Evolutionary conservation across 2,329 filamentous ascomycete genomes (phyloP).

Genomic region (Talaromyces sp.): DNA sequence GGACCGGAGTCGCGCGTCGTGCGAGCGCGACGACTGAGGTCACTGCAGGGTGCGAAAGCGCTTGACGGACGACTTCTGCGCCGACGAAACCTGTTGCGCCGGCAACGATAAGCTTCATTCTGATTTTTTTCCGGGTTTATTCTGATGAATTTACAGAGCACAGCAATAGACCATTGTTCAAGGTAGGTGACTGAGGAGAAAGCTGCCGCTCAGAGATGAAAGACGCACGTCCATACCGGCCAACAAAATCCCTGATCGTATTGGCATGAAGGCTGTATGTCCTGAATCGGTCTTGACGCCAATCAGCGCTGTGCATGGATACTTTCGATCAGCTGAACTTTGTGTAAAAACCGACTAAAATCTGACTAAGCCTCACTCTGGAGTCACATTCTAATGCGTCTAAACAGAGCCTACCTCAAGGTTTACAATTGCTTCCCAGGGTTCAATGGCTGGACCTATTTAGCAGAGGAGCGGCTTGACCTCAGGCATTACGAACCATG

Average conservation of each 20-base stretch:
- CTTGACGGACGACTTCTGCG: constrained; percentile 36
- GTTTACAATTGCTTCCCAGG: not conserved
- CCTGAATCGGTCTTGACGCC: too few species aligned
- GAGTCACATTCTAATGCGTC: not conserved
- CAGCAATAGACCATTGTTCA: not conserved
- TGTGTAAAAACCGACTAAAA: not conserved
- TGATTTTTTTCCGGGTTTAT: not conserved
- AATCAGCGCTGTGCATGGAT: too few species aligned
- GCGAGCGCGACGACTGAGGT: constrained; percentile 31
- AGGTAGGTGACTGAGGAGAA: not conserved
- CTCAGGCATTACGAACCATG: too few species aligned
- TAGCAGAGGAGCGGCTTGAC: not conserved
- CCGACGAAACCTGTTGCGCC: constrained; percentile 36
- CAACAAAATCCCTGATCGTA: too few species aligned
- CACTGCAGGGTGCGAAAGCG: constrained; percentile 27
- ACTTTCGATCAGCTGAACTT: too few species aligned
- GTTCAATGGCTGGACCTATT: not conserved
- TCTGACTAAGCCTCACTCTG: not conserved
- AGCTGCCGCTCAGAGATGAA: not conserved
- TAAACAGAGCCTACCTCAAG: not conserved
- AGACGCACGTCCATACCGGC: not conserved
- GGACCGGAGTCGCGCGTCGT: constrained; percentile 22
- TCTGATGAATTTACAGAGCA: not conserved
- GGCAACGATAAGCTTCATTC: constrained; percentile 37
- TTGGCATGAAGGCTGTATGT: too few species aligned